These are phyloP conservation scores for Gossypium aridum DNA, from an alignment of 441 rosid genomes.

Conservation along the genomic window DNA sequence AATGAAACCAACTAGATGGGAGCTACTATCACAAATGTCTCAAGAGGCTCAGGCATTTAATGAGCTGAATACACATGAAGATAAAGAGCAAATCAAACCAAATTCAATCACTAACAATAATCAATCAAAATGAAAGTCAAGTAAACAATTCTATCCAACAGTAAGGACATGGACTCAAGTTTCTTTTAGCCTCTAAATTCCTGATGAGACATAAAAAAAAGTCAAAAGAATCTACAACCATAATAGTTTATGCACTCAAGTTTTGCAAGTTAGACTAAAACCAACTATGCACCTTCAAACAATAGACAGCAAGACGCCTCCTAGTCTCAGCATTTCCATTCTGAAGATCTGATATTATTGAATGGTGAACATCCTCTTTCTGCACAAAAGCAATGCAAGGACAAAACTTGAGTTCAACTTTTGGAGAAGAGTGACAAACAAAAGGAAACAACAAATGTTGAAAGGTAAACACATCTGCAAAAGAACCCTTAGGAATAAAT, in stretches of 20 bases:
- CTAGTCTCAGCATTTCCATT: conserved; percentile 98
- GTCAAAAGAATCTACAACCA: neutral
- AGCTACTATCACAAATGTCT: neutral
- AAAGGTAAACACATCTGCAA: neutral
- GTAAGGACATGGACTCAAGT: neutral
- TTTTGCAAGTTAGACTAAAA: neutral
- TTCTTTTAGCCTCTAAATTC: neutral
- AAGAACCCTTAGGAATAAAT: neutral
- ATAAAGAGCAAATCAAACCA: neutral
- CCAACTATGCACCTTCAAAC: conserved; percentile 66
- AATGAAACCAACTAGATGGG: neutral
- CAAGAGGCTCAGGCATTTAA: neutral
- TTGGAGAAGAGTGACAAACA: neutral
- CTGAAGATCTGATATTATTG: conserved; percentile 97
- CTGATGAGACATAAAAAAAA: neutral
- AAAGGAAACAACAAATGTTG: neutral
- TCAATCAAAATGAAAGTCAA: neutral
- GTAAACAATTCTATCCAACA: neutral
- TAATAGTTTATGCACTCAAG: neutral
- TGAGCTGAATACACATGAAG: neutral
- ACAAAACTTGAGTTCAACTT: conserved; percentile 2
- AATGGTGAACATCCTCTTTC: conserved; percentile 99
- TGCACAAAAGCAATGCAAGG: conserved; percentile 27
- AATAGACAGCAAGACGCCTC: conserved; percentile 97
- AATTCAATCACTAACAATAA: neutral